Percentiles rank a stretch among this genome's conserved stretches.
Conservation (phyloP, 805 yeast genomes). For the Ogataea salicorniae region DNA sequence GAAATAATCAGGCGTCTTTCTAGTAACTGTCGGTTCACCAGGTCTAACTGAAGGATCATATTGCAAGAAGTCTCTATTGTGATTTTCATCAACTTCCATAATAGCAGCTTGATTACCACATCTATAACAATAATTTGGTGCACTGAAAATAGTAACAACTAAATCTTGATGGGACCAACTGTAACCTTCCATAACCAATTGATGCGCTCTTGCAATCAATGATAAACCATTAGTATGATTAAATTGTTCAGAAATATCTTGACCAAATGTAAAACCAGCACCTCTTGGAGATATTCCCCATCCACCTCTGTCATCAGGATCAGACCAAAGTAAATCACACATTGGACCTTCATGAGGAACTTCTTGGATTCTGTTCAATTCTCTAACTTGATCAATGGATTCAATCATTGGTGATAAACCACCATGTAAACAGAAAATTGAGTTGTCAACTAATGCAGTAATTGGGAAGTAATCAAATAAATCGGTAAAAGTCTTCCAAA, state of each 20-base stretch:
- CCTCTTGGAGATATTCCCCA: constrained; percentile 99
- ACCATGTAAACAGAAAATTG: constrained; percentile 89
- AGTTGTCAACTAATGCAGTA: constrained; percentile 87
- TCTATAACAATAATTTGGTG: constrained; percentile 95
- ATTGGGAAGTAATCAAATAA: constrained; percentile 89
- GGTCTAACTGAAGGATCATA: constrained; percentile 97
- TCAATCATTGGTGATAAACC: constrained; percentile 94
- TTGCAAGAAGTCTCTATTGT: constrained; percentile 85
- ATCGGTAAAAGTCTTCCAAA: constrained; percentile 90
- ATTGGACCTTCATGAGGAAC: constrained; percentile 98
- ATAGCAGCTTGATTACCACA: constrained; percentile 98
- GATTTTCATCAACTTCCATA: constrained; percentile 95
- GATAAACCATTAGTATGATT: constrained; percentile 84
- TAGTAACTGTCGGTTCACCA: constrained; percentile 94
- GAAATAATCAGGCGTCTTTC: constrained; percentile 97
- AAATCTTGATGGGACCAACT: constrained; percentile 92
- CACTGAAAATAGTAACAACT: constrained; percentile 90
- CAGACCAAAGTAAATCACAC: constrained; percentile 96
- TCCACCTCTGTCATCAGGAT: constrained; percentile 96
- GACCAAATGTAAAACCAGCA: constrained; percentile 98
- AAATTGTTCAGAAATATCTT: constrained; percentile 88
- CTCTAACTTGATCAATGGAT: constrained; percentile 87
- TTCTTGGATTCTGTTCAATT: constrained; percentile 86
- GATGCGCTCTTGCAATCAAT: constrained; percentile 92
- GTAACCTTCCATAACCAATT: constrained; percentile 96